Base-by-base conservation (phyloP, 169 alveolate species). In the Plasmodium vivax region DNA sequence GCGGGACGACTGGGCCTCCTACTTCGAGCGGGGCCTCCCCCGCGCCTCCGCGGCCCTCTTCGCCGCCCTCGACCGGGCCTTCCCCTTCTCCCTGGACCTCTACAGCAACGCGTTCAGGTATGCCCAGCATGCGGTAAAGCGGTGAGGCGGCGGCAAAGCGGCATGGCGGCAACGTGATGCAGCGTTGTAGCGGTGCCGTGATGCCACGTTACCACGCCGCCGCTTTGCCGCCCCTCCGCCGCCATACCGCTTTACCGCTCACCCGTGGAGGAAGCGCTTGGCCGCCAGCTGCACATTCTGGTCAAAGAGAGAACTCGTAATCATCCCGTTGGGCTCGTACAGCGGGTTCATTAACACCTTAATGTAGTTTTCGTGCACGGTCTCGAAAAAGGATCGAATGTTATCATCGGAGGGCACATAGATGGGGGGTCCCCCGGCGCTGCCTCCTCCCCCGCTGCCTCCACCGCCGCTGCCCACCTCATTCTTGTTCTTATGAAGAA, bases 331-430 rank as follows among this genome's bases (percentile, higher is more conserved):
- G 62, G 96, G 97, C 54, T 85, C 92, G 93, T 96, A 96, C 27
- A 96, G 85, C 27, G 98, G 98, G 84, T 96, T 96, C 85, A 94
- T 72, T 23, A 96, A 87, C 77, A 95, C 96, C 74, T 95, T 97
- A 54, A 97, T 93, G 83, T 96, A 96, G 47, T 96, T 96, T 95
- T 97, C 99, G 92, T 97, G 98, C 71, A 97, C 95, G 47, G 95
- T 97, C 84, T 92, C 95, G 83, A 97, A 97, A 85, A 97, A 97
- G 14, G 96, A 88, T 54, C 96, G 87, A 2, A 97, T 97, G 34
- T 96, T 84, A 16, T 97, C 98, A 83, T 96, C 97, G 34, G 97
- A 93, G 14, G 98, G 98, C 3, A 97, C 96, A 47, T 92, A 68
- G 38, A 19, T 27, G 16, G 38, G 3, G 16, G 77, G 32, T 27